Evolutionary conservation across 1,284 basidiomycete genomes (phyloP).

Genomic region (Ceratobasidium sp.): DNA sequence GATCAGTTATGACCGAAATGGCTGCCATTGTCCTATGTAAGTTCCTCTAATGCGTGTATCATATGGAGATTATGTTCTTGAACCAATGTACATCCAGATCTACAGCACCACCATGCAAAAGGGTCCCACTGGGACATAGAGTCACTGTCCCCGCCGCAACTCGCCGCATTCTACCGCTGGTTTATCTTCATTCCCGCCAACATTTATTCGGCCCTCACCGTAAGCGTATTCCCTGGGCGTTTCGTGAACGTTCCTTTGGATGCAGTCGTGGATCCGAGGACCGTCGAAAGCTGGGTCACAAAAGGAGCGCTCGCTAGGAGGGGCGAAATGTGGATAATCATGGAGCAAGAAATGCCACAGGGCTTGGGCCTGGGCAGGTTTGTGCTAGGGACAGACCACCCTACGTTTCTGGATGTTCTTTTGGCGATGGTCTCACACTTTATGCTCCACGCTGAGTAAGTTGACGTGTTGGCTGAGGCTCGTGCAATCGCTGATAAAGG

Average conservation of each 20-base stretch:
- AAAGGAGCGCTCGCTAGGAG: conserved; percentile 9
- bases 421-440: conserved; percentile 42
- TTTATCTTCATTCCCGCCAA: conserved; percentile 44
- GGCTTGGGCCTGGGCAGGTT: conserved; percentile 37
- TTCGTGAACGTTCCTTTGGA: conserved; percentile 38
- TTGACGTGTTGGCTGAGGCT: background rate
- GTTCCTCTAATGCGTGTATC: background rate
- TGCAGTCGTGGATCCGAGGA: conserved; percentile 6
- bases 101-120: conserved; percentile 41
- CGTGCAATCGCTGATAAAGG: no score
- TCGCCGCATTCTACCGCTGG: conserved; percentile 45
- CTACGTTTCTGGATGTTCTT: conserved; percentile 41
- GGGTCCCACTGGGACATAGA: conserved; percentile 40
- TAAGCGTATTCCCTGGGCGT: conserved; percentile 40
- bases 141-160: conserved; percentile 39
- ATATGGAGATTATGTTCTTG: background rate
- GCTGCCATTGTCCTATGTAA: conserved; percentile 44
- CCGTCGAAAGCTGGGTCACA: conserved; percentile 38
- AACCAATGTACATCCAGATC: conserved; percentile 25
- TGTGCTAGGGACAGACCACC: conserved; percentile 37
- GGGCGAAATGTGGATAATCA: conserved; percentile 40
- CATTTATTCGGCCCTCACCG: conserved; percentile 42
- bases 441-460: conserved; percentile 27
- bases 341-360: conserved; percentile 31
- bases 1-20: conserved; percentile 45